Conservation (phyloP, 2,329 filamentous ascomycete species). For the Tolypocladium inflatum region DNA sequence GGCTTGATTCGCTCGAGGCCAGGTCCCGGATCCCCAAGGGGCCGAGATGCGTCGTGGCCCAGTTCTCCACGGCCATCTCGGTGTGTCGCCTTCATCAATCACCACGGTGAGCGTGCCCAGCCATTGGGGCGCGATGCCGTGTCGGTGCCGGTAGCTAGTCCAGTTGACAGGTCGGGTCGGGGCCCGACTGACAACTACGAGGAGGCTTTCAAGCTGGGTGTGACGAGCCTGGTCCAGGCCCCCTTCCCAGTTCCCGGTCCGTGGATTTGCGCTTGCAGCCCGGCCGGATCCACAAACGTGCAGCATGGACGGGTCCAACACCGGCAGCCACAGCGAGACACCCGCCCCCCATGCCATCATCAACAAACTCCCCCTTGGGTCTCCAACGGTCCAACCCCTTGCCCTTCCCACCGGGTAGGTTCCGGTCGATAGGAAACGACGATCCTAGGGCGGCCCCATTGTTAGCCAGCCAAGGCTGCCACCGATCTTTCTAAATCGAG, state of each 20-base stretch:
- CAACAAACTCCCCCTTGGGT: background rate
- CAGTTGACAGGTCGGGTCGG: background rate
- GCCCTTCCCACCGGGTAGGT: background rate
- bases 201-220: background rate
- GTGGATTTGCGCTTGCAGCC: background rate
- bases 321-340: background rate
- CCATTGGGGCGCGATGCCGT: background rate
- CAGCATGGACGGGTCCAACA: background rate
- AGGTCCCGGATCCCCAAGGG: background rate
- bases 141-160: background rate
- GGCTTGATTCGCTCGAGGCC: background rate
- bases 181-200: background rate
- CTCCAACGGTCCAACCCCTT: background rate
- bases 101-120: background rate
- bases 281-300: background rate
- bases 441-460: background rate
- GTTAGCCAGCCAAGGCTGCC: background rate
- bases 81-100: background rate
- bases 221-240: background rate
- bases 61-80: background rate
- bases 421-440: background rate
- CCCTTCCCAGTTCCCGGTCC: constrained; percentile 1
- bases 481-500: background rate
- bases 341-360: background rate
- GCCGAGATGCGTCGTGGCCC: background rate